Evolutionary conservation across 1,284 basidiomycete genomes (phyloP), one percentile per base, ranked within the genome.

Genomic region (Cystobasidium sp.): DNA sequence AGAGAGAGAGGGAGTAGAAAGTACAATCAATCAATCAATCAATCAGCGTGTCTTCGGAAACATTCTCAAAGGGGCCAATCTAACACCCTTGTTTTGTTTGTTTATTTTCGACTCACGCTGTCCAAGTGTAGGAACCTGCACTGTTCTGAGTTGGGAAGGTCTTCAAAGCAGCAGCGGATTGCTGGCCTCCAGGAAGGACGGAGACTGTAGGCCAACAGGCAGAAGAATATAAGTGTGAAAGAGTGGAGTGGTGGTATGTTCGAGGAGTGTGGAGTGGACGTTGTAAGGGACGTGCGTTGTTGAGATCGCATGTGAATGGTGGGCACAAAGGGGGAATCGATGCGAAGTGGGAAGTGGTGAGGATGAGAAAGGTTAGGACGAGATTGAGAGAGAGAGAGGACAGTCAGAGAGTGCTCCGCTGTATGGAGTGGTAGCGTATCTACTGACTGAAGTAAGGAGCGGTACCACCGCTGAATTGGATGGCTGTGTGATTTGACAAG

Each of bases 41-140:
- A n/a, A n/a, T n/a, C n/a, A n/a, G n/a, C n/a, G n/a, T n/a, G n/a
- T n/a, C n/a, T n/a, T n/a, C n/a, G n/a, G n/a, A n/a, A n/a, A n/a
- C n/a, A n/a, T n/a, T n/a, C n/a, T n/a, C n/a, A n/a, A n/a, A n/a
- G n/a, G n/a, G 31, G 31, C 2, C 31, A 31, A 31, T 31, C 31
- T 31, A 31, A 31, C 2, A 31, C 5, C 31, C 31, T 5, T 5
- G n/a, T n/a, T n/a, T 14, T 65, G 55, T 5, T 18, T 39, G 56
- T 20, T 5, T 10, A 24, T 10, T 4, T 10, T 7, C 1, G 6
- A 63, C 59, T 63, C 59, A 63, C 58, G 41, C 61, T n/a, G 65
- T 74, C 74, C 74, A 75, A 14, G 74, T 70, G 68, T 56, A 64
- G 0, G 68, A 62, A 43, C 74, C 74, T 9, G 70, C 74, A 5